Evolutionary conservation across 305 asterid genomes (phyloP).

Genomic region (Vinca major): DNA sequence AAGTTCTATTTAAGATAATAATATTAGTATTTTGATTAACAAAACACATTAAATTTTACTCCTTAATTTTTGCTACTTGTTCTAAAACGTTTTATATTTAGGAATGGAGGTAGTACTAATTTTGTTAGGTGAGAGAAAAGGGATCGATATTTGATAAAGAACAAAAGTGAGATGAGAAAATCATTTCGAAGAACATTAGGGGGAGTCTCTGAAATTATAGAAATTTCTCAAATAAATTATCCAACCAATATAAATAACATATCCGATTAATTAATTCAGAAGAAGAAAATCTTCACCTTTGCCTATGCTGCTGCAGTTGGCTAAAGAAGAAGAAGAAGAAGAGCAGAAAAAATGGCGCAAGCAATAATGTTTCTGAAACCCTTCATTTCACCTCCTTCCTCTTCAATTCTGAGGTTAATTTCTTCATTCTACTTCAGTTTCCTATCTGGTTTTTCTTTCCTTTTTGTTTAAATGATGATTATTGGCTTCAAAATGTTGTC

Average conservation of each 20-base stretch:
- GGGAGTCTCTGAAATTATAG: neutral
- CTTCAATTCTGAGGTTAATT: slow-evolving; percentile 47
- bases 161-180: neutral
- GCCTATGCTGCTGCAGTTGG: neutral
- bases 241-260: neutral
- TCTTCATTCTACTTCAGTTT: neutral
- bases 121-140: too few relatives aligned
- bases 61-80: too few relatives aligned
- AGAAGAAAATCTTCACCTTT: too few relatives aligned
- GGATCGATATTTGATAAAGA: too few relatives aligned
- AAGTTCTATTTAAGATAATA: too few relatives aligned
- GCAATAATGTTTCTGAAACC: slow-evolving; percentile 54
- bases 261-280: too few relatives aligned
- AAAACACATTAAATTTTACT: too few relatives aligned
- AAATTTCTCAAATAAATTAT: neutral
- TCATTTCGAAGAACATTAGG: neutral
- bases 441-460: neutral
- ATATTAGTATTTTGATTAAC: too few relatives aligned
- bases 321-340: neutral
- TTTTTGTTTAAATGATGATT: neutral
- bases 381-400: slow-evolving; percentile 49
- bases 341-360: slow-evolving; percentile 36
- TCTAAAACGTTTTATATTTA: too few relatives aligned
- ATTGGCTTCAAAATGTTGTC: slow-evolving; percentile 2
- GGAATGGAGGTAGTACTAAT: too few relatives aligned